A percentile compares a stretch with the other conserved stretches of the same genome.
phyloP scores from a whole-genome alignment of 306 rosid genomes.

The Dicorynia guianensis region DNA sequence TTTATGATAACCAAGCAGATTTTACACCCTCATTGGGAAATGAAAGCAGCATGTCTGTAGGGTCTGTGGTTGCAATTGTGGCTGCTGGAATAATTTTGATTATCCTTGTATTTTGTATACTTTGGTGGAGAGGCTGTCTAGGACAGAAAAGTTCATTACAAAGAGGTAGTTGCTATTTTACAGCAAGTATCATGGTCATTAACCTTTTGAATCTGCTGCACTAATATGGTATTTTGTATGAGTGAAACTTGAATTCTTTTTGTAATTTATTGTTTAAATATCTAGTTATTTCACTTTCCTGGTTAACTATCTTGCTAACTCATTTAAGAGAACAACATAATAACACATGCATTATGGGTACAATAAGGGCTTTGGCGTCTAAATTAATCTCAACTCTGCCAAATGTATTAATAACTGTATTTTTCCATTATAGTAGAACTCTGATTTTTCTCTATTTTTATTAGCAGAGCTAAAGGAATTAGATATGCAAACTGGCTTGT shows the following conservation, averaged over 20 bases:
- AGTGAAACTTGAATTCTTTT: not conserved
- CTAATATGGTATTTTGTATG: not conserved
- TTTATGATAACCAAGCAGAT: conserved; percentile 36
- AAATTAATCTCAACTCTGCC: not conserved
- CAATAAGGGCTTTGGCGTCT: conserved; percentile 1
- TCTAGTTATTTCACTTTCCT: not conserved
- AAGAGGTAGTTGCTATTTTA: conserved; percentile 42
- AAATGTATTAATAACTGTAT: not conserved
- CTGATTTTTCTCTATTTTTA: conserved; percentile 13
- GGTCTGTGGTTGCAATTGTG: conserved; percentile 54
- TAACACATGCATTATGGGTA: not conserved
- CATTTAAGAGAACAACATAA: not conserved
- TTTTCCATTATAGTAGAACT: not conserved
- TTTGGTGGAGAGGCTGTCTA: conserved; percentile 51
- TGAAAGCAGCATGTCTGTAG: conserved; percentile 24
- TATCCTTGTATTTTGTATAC: conserved; percentile 34
- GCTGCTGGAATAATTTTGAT: conserved; percentile 43
- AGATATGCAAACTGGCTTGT: conserved; percentile 29
- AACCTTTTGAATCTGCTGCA: not conserved
- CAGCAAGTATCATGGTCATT: not conserved
- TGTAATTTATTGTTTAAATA: conserved; percentile 1
- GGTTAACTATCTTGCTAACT: conserved; percentile 11
- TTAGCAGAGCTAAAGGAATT: conserved; percentile 49
- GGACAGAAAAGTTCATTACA: conserved; percentile 28
- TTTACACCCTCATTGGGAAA: conserved; percentile 41